These are phyloP conservation scores for Plantago elongata DNA, from an alignment of 257 asterid species.

Conservation along the genomic window DNA sequence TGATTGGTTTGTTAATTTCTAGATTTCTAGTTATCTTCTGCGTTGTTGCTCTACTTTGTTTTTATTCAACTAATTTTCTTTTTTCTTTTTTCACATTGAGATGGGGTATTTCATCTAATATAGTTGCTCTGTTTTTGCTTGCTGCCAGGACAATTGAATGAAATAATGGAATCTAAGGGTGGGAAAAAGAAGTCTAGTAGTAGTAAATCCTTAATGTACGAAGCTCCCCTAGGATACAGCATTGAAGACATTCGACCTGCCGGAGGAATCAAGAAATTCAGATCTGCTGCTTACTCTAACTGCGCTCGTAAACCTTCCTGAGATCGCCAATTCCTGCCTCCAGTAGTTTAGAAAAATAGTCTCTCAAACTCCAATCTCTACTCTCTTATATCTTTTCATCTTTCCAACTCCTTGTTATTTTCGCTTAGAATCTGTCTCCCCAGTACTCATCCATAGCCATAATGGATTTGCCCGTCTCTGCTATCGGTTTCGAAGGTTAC, in stretches of 20 bases:
- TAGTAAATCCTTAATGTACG: constrained; percentile 62
- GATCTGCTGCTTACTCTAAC: constrained; percentile 97
- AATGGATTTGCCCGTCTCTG: constrained; percentile 55
- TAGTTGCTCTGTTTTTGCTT: constrained; percentile 1
- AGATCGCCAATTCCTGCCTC: constrained; percentile 31
- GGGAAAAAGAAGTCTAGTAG: constrained; percentile 79
- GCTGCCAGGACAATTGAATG: constrained; percentile 41
- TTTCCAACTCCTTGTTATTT: constrained; percentile 29
- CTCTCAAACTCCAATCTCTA: constrained; percentile 22
- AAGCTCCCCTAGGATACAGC: constrained; percentile 90
- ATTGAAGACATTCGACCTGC: constrained; percentile 91
- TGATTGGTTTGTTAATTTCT: too few species aligned
- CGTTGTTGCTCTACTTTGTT: too few species aligned
- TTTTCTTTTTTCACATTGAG: too few species aligned
- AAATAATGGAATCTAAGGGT: constrained; percentile 61
- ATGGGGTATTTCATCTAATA: not conserved
- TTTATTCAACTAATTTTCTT: too few species aligned
- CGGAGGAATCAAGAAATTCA: constrained; percentile 91
- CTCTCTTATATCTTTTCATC: constrained; percentile 22
- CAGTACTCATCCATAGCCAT: constrained; percentile 14
- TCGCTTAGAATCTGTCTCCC: constrained; percentile 22
- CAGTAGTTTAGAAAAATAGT: constrained; percentile 22
- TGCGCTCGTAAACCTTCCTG: constrained; percentile 89
- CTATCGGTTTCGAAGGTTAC: constrained; percentile 82
- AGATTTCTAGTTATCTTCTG: too few species aligned